These are phyloP conservation scores for Coniochaeta sp. DNA, from an alignment of 2,329 filamentous ascomycete genomes.

Conservation along the genomic window DNA sequence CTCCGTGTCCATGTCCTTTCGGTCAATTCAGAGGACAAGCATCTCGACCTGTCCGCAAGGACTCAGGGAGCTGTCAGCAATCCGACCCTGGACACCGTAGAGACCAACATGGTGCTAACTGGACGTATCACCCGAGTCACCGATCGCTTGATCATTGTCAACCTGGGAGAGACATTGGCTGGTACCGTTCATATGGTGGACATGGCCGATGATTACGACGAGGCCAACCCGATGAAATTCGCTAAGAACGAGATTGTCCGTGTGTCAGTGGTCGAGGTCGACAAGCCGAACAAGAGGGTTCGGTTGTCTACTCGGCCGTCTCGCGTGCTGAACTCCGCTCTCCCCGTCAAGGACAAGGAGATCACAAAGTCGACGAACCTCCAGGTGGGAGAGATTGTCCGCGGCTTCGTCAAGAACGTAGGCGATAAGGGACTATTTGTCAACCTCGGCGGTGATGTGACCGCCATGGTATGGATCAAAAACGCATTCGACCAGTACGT, in stretches of 20 bases:
- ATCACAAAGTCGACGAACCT: conserved; percentile 66
- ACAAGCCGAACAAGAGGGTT: conserved; percentile 77
- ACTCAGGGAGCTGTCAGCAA: conserved; percentile 49
- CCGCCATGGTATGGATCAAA: conserved; percentile 75
- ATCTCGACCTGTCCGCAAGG: conserved; percentile 76
- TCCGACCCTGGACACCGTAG: conserved; percentile 64
- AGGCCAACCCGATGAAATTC: conserved; percentile 68
- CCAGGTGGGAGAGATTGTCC: conserved; percentile 68
- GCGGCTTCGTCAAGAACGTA: conserved; percentile 89
- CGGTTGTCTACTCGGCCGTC: conserved; percentile 79
- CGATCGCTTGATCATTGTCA: conserved; percentile 76
- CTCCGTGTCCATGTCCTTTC: conserved; percentile 71
- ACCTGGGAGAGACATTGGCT: conserved; percentile 72
- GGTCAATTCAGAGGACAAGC: conserved; percentile 65
- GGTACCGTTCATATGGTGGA: conserved; percentile 79
- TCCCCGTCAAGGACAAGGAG: conserved; percentile 74
- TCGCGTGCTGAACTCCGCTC: conserved; percentile 77
- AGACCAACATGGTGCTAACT: conserved; percentile 72
- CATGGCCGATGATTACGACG: conserved; percentile 76
- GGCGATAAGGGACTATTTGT: conserved; percentile 87
- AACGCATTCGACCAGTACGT: conserved; percentile 87
- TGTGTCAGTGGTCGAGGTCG: conserved; percentile 76
- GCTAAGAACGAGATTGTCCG: conserved; percentile 81
- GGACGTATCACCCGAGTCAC: conserved; percentile 80
- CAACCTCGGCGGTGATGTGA: conserved; percentile 71